Evolutionary conservation across 306 rosid species (phyloP).

Genomic region (Trichosanthes cucumerina): DNA sequence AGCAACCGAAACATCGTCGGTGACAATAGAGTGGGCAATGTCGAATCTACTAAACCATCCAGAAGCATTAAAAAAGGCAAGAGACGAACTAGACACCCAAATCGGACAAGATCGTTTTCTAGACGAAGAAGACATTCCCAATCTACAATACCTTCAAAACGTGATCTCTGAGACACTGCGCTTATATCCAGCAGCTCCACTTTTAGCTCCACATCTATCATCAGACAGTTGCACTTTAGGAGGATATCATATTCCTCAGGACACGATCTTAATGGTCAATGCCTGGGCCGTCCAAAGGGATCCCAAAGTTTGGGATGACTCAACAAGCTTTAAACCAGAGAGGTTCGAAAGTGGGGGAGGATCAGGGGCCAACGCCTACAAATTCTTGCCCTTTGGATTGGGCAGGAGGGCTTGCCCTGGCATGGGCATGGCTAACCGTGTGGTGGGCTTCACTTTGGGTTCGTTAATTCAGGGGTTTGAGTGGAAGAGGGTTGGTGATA

Average conservation of each 20-base stretch:
- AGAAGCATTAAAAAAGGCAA: conserved; percentile 25
- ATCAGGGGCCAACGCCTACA: neutral
- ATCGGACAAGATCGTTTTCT: conserved; percentile 15
- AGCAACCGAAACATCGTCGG: conserved; percentile 46
- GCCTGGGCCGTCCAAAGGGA: conserved; percentile 41
- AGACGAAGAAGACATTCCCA: conserved; percentile 18
- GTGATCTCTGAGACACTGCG: conserved; percentile 25
- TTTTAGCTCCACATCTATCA: conserved; percentile 18
- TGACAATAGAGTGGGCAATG: conserved; percentile 56
- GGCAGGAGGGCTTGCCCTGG: neutral
- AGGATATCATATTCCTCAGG: conserved; percentile 15
- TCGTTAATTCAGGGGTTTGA: neutral
- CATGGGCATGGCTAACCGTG: neutral
- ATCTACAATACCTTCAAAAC: conserved; percentile 23
- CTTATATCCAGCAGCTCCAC: conserved; percentile 21
- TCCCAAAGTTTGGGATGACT: conserved; percentile 13
- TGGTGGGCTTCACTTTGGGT: conserved; percentile 6
- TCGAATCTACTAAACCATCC: conserved; percentile 48
- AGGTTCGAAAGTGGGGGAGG: conserved; percentile 8
- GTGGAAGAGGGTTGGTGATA: neutral
- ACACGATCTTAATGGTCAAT: conserved; percentile 30
- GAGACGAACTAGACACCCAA: conserved; percentile 17
- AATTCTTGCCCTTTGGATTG: conserved; percentile 18
- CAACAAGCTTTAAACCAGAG: conserved; percentile 16
- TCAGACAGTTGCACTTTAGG: conserved; percentile 7